Conservation (phyloP, 805 yeast genomes). For the Cyberlindnera bimundalis region DNA sequence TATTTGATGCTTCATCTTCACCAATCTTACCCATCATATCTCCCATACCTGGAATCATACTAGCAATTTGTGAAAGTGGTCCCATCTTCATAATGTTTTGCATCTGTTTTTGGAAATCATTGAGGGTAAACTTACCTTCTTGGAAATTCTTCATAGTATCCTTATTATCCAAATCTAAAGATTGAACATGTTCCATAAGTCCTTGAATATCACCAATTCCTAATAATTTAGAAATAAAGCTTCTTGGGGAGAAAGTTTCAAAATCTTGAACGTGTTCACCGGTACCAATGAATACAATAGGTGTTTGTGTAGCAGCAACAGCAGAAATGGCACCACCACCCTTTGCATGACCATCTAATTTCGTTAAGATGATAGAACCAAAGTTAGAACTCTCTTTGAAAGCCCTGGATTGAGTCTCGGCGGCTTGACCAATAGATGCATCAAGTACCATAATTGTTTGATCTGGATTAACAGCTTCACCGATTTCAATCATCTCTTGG, state of each 20-base stretch:
- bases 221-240: constrained; percentile 84
- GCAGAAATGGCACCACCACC: constrained; percentile 99
- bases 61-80: constrained; percentile 88
- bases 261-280: constrained; percentile 96
- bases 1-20: constrained; percentile 85
- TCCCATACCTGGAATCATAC: constrained; percentile 92
- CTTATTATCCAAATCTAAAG: constrained; percentile 83
- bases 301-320: constrained; percentile 94
- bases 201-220: constrained; percentile 97
- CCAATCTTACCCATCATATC: constrained; percentile 83
- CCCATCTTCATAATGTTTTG: constrained; percentile 96
- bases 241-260: constrained; percentile 85
- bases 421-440: constrained; percentile 98
- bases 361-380: constrained; percentile 92
- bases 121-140: constrained; percentile 89
- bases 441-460: constrained; percentile 97
- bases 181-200: constrained; percentile 88
- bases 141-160: constrained; percentile 88
- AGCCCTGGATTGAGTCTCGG: constrained; percentile 90
- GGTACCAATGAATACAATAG: constrained; percentile 94
- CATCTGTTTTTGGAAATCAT: constrained; percentile 93
- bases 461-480: constrained; percentile 83
- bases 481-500: constrained; percentile 91
- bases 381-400: constrained; percentile 90
- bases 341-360: constrained; percentile 98